These are phyloP conservation scores for Boletus semigastroideus DNA, from an alignment of 1,284 basidiomycete genomes.

Conservation along the genomic window DNA sequence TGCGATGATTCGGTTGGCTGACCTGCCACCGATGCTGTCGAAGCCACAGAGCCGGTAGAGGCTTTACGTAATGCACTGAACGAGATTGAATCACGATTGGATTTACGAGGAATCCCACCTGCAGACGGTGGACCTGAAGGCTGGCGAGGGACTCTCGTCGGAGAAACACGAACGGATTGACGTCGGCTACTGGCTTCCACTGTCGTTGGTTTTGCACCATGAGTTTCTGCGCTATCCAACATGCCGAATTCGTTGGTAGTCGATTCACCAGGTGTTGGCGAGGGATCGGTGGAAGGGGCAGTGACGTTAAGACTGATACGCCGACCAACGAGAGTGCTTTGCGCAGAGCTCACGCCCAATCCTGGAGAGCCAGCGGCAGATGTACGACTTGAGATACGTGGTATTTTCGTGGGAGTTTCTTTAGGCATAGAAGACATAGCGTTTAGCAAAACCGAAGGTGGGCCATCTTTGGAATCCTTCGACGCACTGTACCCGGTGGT, in stretches of 20 bases:
- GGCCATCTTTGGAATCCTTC: constrained; percentile 57
- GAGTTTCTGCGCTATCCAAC: constrained; percentile 54
- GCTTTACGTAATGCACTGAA: constrained; percentile 75
- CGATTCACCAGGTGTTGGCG: constrained; percentile 50
- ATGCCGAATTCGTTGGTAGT: constrained; percentile 77
- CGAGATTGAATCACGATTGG: constrained; percentile 72
- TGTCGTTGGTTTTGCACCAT: constrained; percentile 34
- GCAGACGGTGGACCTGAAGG: constrained; percentile 49
- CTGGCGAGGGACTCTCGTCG: constrained; percentile 67
- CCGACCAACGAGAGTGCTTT: constrained; percentile 47
- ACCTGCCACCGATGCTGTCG: constrained; percentile 52
- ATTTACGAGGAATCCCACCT: constrained; percentile 56
- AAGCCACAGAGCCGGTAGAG: constrained; percentile 73
- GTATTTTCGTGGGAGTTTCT: constrained; percentile 92
- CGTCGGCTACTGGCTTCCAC: constrained; percentile 43
- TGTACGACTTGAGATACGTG: constrained; percentile 81
- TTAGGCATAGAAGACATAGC: constrained; percentile 55
- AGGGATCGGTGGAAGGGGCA: constrained; percentile 60
- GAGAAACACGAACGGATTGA: constrained; percentile 59
- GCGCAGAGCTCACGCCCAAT: constrained; percentile 54
- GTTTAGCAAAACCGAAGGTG: constrained; percentile 52
- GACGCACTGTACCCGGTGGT: constrained; percentile 48
- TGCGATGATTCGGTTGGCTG: constrained; percentile 32
- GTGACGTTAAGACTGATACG: constrained; percentile 61
- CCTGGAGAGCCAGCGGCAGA: constrained; percentile 69